Conservation (phyloP, 2,329 filamentous ascomycete species). For the Fusarium goolgardi region DNA sequence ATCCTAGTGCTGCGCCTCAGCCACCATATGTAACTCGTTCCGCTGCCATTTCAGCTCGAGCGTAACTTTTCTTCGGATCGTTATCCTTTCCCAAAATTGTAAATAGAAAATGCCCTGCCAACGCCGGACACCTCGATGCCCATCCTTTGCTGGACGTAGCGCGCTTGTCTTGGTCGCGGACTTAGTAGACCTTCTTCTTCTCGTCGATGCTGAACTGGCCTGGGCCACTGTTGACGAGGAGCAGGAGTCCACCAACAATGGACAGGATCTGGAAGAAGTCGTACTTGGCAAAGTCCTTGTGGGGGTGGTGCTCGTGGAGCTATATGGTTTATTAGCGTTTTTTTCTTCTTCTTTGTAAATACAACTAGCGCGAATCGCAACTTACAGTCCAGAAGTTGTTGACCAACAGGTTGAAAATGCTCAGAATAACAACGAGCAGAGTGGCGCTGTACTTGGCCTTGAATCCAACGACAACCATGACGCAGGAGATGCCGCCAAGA, state of each 20-base stretch:
- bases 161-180: conserved; percentile 6
- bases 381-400: conserved; percentile 99
- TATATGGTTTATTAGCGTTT: conserved; percentile 52
- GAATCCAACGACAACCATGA: conserved; percentile 99
- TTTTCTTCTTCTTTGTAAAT: not conserved
- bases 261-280: conserved; percentile 99
- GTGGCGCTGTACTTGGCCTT: conserved; percentile 99
- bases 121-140: conserved; percentile 40
- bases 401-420: conserved; percentile 94
- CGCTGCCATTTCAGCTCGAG: conserved; percentile 13
- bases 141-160: conserved; percentile 19
- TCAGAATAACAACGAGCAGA: conserved; percentile 92
- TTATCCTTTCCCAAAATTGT: conserved; percentile 31
- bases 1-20: conserved; percentile 16
- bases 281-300: conserved; percentile 99
- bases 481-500: conserved; percentile 87
- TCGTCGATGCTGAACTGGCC: conserved; percentile 98
- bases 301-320: conserved; percentile 97
- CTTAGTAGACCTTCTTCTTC: conserved; percentile 99
- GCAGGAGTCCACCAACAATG: conserved; percentile 94
- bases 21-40: conserved; percentile 21
- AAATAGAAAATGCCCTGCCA: conserved; percentile 41
- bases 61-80: conserved; percentile 31
- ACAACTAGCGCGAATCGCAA: not conserved
- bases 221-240: conserved; percentile 98